phyloP scores from a whole-genome alignment of 1,284 basidiomycete species.

The Irpex sp. region DNA sequence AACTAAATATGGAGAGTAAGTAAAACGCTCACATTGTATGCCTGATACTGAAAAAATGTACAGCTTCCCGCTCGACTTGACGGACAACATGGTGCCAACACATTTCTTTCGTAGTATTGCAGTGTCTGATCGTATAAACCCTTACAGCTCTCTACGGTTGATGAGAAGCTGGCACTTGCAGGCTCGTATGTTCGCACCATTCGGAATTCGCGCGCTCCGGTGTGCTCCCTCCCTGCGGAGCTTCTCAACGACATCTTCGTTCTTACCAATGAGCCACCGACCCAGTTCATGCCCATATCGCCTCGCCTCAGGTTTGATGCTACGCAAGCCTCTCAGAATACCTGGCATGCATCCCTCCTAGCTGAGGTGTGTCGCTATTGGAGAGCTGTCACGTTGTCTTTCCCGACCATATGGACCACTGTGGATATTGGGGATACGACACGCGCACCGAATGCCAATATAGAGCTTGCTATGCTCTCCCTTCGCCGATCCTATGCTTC shows the following conservation, averaged over 20 bases:
- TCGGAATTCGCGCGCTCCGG: conserved; percentile 1
- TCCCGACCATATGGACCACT: conserved; percentile 11
- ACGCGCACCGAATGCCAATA: background rate
- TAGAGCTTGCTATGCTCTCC: conserved; percentile 7
- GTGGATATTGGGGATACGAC: background rate
- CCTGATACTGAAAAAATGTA: background rate
- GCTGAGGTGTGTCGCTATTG: conserved; percentile 13
- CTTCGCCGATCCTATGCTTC: conserved; percentile 10
- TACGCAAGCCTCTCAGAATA: background rate
- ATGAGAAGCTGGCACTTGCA: conserved; percentile 5
- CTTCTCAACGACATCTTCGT: conserved; percentile 8
- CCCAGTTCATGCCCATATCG: background rate
- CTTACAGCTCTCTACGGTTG: conserved; percentile 1
- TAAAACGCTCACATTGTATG: background rate
- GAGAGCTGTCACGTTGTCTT: conserved; percentile 7
- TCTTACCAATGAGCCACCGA: background rate
- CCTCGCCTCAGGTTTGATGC: background rate
- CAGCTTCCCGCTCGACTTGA: conserved; percentile 7
- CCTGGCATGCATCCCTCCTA: conserved; percentile 9
- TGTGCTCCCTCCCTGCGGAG: conserved; percentile 7
- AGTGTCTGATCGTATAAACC: too few species aligned
- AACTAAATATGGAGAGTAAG: conserved; percentile 12
- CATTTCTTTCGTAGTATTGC: background rate
- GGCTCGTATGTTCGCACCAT: conserved; percentile 8
- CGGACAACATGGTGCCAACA: background rate